Evolutionary conservation across 2,329 filamentous ascomycete genomes (phyloP), one percentile per base, ranked within the genome.

Genomic region (Trichophyton rubrum): DNA sequence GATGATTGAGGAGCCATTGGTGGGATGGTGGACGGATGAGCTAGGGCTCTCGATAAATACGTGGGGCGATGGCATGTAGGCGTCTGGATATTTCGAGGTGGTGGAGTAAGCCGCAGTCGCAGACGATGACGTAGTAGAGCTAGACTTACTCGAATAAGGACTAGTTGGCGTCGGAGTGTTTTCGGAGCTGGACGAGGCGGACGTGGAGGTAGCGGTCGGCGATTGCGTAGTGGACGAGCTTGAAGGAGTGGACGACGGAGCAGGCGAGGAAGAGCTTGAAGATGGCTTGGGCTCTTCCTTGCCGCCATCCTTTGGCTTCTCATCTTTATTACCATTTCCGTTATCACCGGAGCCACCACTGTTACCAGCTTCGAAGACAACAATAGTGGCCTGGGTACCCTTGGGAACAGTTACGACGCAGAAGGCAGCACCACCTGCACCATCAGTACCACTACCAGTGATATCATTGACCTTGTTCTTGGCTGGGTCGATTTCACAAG

Each of bases 401-500:
- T 82, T 81, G 49, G 84, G 78, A 15, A 90, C 84, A 13, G 88
- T 91, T 11, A 88, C 88, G 56, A 90, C 87, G 67, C 88, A 92
- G 73, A 89, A 91, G 47, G 78, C 76, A 17, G 84, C 82, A 66
- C 81, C 84, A 33, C 87, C 87, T 15, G 87, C 88, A 58, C 88
- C 87, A 15, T 74, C 73, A 43, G 81, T 76, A 20, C 79, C 72
- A 17, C 78, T 72, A 67, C 85, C 86, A 7, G 73, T 77, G 61
- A 90, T 82, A 47, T 79, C 78, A 59, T 83, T 84, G 59, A 84
- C 77, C 8, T 70, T 75, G 56, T 81, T 76, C 61, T 77, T 74
- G 24, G 78, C 74, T 4, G 86, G 84, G 66, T 88, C 81, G 66
- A 90, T 89, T 62, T 79, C 78, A 75, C 88, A 91, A 7, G 88